phyloP scores from a whole-genome alignment of 2,329 filamentous ascomycete species.

The Botryotinia globosa region DNA sequence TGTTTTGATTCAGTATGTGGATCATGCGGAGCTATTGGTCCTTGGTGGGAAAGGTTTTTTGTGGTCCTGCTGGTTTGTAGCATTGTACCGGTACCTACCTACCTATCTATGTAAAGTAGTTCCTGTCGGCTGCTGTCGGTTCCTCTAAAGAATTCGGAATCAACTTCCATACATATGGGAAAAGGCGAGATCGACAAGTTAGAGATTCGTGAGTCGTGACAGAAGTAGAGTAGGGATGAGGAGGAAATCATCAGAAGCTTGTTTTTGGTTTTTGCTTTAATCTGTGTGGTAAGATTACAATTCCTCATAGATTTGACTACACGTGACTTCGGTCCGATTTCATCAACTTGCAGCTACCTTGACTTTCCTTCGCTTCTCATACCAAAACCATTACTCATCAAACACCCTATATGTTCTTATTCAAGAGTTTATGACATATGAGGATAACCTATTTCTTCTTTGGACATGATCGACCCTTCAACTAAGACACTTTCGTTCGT shows the following conservation, averaged over 20 bases:
- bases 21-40: conserved; percentile 11
- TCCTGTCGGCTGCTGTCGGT: background rate
- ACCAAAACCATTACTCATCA: background rate
- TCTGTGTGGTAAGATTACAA: background rate
- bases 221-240: background rate
- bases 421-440: background rate
- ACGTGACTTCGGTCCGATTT: conserved; percentile 1
- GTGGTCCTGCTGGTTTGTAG: background rate
- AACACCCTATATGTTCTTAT: background rate
- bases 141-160: background rate
- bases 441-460: background rate
- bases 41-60: background rate
- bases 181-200: background rate
- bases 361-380: background rate
- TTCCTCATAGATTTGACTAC: background rate
- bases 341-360: background rate
- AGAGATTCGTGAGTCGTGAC: background rate
- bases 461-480: conserved; percentile 10
- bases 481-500: background rate
- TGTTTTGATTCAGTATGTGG: conserved; percentile 2
- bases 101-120: background rate
- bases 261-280: background rate
- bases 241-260: background rate
- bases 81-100: background rate
- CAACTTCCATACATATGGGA: background rate